A percentile compares a stretch with the other conserved stretches of the same genome.
These are phyloP conservation scores for Leptodermis oblonga DNA, from an alignment of 257 asterid species.

Conservation along the genomic window DNA sequence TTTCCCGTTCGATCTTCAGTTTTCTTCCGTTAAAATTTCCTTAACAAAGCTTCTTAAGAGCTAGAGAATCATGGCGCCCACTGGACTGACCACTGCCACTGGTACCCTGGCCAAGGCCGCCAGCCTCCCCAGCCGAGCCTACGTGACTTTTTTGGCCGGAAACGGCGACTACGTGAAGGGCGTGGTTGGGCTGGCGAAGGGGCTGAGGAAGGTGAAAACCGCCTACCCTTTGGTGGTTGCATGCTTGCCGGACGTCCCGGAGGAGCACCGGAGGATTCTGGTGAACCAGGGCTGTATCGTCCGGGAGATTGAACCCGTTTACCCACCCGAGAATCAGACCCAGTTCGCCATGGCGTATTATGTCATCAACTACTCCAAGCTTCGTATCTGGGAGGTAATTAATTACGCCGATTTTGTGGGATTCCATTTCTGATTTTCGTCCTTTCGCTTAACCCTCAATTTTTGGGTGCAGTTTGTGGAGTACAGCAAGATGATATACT, in stretches of 20 bases:
- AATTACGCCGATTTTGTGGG: too few species aligned
- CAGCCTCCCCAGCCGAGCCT: constrained; percentile 26
- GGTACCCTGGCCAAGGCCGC: constrained; percentile 15
- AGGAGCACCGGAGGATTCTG: constrained; percentile 33
- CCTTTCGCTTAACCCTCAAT: too few species aligned
- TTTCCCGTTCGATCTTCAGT: background rate
- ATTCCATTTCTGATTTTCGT: background rate
- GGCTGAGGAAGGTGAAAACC: constrained; percentile 25
- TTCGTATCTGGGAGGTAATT: constrained; percentile 32
- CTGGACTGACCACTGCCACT: background rate
- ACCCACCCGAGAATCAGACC: constrained; percentile 26
- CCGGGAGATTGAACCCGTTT: constrained; percentile 32
- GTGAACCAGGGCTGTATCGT: constrained; percentile 31
- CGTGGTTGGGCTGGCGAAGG: constrained; percentile 35
- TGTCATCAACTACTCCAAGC: constrained; percentile 37
- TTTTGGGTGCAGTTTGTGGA: constrained; percentile 31
- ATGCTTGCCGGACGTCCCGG: constrained; percentile 34
- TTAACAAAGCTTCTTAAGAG: background rate
- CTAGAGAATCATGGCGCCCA: constrained; percentile 9
- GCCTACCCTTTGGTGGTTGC: constrained; percentile 36
- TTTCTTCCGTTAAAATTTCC: background rate
- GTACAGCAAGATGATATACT: constrained; percentile 29
- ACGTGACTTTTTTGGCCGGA: constrained; percentile 32
- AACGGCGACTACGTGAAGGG: constrained; percentile 37
- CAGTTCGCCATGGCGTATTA: constrained; percentile 36